A percentile compares a stretch with the other conserved stretches of the same genome.
phyloP scores from a whole-genome alignment of 108 stramenopile genomes.

The Cylindrotheca closterium region DNA sequence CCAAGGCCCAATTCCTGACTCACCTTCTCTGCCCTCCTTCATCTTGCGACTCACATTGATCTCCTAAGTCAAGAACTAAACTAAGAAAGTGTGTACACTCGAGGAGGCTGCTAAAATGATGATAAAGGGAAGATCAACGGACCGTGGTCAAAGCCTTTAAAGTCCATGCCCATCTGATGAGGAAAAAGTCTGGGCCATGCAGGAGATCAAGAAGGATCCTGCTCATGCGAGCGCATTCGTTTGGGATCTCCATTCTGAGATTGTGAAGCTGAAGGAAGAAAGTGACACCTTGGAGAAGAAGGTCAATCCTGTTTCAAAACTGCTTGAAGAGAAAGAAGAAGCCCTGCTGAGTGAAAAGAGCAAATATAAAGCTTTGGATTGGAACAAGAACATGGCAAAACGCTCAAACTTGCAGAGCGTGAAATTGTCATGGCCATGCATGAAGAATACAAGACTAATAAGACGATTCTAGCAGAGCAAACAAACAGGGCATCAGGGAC shows the following conservation, averaged over 20 bases:
- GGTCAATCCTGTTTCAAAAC: conserved; percentile 10
- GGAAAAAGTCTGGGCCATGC: conserved; percentile 6
- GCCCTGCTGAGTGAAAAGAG: conserved; percentile 16
- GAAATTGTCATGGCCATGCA: background rate
- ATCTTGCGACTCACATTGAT: conserved; percentile 9
- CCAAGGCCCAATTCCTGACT: no score
- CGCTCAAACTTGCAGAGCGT: conserved; percentile 6
- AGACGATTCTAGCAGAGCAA: background rate
- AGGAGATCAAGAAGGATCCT: conserved; percentile 15
- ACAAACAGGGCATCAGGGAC: background rate
- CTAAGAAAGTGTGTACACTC: conserved; percentile 10
- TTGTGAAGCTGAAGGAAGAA: conserved; percentile 1
- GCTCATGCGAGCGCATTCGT: conserved; percentile 18
- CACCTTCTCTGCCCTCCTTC: no score
- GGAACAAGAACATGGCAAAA: conserved; percentile 20
- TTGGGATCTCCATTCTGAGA: conserved; percentile 16
- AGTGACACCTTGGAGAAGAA: conserved; percentile 12
- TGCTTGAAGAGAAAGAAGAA: conserved; percentile 9
- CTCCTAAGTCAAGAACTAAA: conserved; percentile 5
- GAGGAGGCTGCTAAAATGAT: conserved; percentile 12
- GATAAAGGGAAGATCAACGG: background rate
- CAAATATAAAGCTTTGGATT: conserved; percentile 20
- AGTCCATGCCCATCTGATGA: background rate
- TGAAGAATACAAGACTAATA: background rate
- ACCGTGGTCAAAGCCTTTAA: background rate